Conservation (phyloP, 192 early-diverging fungal genomes). For the Umbelopsis sp. region DNA sequence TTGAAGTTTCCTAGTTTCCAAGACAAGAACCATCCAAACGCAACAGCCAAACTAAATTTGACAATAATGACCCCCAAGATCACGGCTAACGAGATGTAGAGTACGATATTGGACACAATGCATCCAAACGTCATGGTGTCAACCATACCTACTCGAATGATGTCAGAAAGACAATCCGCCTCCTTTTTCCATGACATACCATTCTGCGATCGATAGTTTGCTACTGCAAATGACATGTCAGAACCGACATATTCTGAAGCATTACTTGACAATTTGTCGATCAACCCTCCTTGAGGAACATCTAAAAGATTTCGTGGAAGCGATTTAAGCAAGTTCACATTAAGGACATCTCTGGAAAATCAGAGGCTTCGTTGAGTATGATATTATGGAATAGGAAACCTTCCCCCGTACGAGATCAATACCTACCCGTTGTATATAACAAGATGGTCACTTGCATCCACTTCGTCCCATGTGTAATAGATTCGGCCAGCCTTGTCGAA, state of each 20-base stretch:
- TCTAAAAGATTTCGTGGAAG: constrained; percentile 28
- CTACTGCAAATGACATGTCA: constrained; percentile 53
- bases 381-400: background rate
- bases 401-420: background rate
- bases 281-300: constrained; percentile 30
- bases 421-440: constrained; percentile 38
- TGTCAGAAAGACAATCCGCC: constrained; percentile 74
- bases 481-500: constrained; percentile 38
- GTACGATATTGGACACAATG: constrained; percentile 71
- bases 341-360: constrained; percentile 36
- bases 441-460: constrained; percentile 27
- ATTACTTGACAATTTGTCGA: constrained; percentile 20
- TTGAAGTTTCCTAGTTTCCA: constrained; percentile 79
- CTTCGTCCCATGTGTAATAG: constrained; percentile 38
- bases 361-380: background rate
- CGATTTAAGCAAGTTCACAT: constrained; percentile 34
- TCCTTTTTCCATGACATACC: constrained; percentile 43
- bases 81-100: constrained; percentile 80
- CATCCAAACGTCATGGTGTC: constrained; percentile 87
- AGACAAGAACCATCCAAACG: constrained; percentile 83
- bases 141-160: constrained; percentile 79
- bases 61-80: constrained; percentile 67
- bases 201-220: constrained; percentile 40
- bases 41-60: constrained; percentile 75
- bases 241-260: constrained; percentile 39